Percentiles rank a stretch among this genome's conserved stretches.
Conservation (phyloP, 495 filamentous ascomycete species). For the Neurospora discreta region DNA sequence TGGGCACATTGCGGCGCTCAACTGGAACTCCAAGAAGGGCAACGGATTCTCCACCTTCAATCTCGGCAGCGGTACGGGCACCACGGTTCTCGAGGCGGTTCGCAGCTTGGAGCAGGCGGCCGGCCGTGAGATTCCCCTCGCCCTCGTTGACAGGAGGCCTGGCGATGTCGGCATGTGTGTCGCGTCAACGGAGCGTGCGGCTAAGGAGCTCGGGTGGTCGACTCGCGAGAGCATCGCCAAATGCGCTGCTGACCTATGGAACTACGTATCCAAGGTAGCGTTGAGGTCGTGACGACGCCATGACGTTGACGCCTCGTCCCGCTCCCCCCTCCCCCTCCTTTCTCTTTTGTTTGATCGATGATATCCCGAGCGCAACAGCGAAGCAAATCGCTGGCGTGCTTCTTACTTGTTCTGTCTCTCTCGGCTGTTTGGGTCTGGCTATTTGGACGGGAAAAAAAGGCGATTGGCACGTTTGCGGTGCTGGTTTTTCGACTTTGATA, state of each 20-base stretch:
- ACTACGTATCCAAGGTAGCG: slow-evolving; percentile 10
- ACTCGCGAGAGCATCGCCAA: slow-evolving; percentile 12
- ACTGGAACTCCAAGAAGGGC: slow-evolving; percentile 13
- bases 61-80: slow-evolving; percentile 39
- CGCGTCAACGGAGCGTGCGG: slow-evolving; percentile 16
- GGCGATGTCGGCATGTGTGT: slow-evolving; percentile 21
- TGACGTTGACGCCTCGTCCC: neutral
- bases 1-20: slow-evolving; percentile 51
- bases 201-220: slow-evolving; percentile 19
- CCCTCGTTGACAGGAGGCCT: slow-evolving; percentile 8
- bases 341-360: neutral
- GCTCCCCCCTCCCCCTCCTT: neutral
- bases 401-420: neutral
- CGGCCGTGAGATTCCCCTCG: slow-evolving; percentile 9
- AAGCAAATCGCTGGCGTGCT: neutral
- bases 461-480: neutral
- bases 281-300: neutral
- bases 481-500: neutral
- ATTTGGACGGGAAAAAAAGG: neutral
- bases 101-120: slow-evolving; percentile 22
- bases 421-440: neutral
- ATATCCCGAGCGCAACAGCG: neutral
- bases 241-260: slow-evolving; percentile 20
- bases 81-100: slow-evolving; percentile 43
- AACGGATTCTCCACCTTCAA: slow-evolving; percentile 42